These are phyloP conservation scores for Dactylellina drechsleri DNA, from an alignment of 2,329 filamentous ascomycete genomes.

Conservation along the genomic window DNA sequence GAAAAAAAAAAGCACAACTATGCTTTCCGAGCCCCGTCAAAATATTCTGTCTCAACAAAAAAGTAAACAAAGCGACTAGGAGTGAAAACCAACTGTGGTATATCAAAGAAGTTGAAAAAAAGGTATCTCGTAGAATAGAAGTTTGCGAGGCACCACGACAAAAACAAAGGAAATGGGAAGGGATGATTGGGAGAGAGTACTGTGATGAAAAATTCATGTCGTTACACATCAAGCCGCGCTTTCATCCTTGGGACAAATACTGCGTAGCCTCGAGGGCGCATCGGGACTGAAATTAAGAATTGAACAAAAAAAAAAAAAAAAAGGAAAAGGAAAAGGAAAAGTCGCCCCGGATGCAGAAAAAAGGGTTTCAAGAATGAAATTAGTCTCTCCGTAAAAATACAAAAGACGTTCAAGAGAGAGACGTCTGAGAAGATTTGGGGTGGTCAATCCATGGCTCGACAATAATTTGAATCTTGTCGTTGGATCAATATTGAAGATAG, in stretches of 20 bases:
- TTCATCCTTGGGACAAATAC: slow-evolving; percentile 9
- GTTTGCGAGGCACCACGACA: slow-evolving; percentile 3
- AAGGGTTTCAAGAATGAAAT: background rate
- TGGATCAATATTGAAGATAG: background rate
- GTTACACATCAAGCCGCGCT: slow-evolving; percentile 48
- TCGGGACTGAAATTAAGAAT: slow-evolving; percentile 18
- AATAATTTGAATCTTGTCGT: background rate
- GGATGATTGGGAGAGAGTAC: background rate
- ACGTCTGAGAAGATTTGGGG: background rate
- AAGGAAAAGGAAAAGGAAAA: background rate
- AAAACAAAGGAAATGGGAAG: slow-evolving; percentile 35
- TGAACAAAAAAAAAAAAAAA: slow-evolving; percentile 25
- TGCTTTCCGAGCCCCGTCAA: slow-evolving; percentile 29
- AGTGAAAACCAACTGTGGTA: slow-evolving; percentile 1
- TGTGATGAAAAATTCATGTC: slow-evolving; percentile 28
- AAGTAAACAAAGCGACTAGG: background rate
- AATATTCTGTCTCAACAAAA: slow-evolving; percentile 9
- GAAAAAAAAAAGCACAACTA: slow-evolving; percentile 12
- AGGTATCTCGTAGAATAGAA: slow-evolving; percentile 50
- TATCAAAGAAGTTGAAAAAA: slow-evolving; percentile 21
- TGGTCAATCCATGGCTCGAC: background rate
- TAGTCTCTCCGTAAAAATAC: background rate
- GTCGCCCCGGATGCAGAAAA: slow-evolving; percentile 13
- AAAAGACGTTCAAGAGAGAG: background rate
- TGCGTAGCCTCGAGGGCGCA: slow-evolving; percentile 23